Base-by-base conservation (phyloP, 2,329 filamentous ascomycete species). In the Byssochlamys sp. region DNA sequence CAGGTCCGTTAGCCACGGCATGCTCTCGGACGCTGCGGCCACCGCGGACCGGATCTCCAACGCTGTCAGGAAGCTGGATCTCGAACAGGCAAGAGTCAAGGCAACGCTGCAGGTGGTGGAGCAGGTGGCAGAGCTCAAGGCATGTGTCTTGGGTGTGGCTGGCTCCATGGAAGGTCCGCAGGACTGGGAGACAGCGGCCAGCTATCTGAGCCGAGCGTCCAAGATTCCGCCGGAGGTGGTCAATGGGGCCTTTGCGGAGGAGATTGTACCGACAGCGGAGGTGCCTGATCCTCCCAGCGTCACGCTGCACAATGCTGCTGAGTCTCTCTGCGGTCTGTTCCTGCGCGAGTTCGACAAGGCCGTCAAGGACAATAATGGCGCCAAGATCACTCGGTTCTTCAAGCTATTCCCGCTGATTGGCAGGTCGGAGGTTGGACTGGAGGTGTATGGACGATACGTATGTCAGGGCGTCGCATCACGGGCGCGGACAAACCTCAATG, bases 121-220 rank as follows among this genome's bases (percentile, higher is more conserved):
- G 73, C 91, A 96, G 76, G 92, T 99, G 12, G 89, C 90, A 4
- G 94, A 99, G 79, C 86, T 99, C 63, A 97, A 97, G 76, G 89
- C 94, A 7, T 99, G 94, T 71, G 90, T 97, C 35, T 84, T 96
- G 59, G 94, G 94, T 50, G 91, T 97, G 10, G 86, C 92, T 27
- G 94, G 91, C 19, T 95, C 89, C 59, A 99, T 99, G 94, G 94
- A 92, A 33, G 92, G 91, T 3, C 90, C 94, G 49, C 94, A 99
- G 73, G 94, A 99, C 76, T 99, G 94, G 94, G 94, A 99, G 74
- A 94, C 90, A 2, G 94, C 94, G 2, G 94, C 94, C 1, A 88
- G 83, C 52, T 97, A 97, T 72, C 81, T 99, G 58, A 84, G 88
- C 61, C 84, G 92, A 51, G 91, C 94, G 5, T 85, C 85, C 59